These are phyloP conservation scores for Penicillium argentinense DNA, from an alignment of 495 filamentous ascomycete genomes.

Conservation along the genomic window DNA sequence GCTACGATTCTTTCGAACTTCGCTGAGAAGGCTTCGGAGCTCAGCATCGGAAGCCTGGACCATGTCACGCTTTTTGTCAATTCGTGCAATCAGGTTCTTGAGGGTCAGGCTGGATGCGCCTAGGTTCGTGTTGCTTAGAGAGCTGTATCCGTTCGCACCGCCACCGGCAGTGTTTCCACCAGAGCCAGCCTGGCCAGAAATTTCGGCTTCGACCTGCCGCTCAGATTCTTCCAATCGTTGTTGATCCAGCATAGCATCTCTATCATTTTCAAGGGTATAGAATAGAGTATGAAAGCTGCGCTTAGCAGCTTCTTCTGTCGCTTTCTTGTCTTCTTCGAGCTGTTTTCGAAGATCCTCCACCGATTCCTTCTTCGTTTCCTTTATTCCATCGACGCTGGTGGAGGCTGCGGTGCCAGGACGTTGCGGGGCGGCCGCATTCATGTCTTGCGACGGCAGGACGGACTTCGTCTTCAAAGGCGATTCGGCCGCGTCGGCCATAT, in stretches of 20 bases:
- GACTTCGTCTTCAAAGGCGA: conserved; percentile 64
- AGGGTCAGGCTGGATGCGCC: conserved; percentile 95
- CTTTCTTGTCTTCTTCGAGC: conserved; percentile 90
- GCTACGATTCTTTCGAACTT: conserved; percentile 94
- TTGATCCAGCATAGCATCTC: conserved; percentile 95
- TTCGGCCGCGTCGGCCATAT: conserved; percentile 52
- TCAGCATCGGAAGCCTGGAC: conserved; percentile 91
- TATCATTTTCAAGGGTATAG: conserved; percentile 92
- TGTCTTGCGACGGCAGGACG: conserved; percentile 39
- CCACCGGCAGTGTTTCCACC: conserved; percentile 48
- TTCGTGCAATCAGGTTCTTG: conserved; percentile 93
- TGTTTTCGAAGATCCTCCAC: conserved; percentile 89
- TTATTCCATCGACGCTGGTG: conserved; percentile 30
- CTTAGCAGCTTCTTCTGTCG: conserved; percentile 85
- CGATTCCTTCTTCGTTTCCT: conserved; percentile 57
- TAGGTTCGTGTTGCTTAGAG: conserved; percentile 87
- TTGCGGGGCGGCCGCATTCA: conserved; percentile 26
- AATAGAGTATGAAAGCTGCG: conserved; percentile 87
- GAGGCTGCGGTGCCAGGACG: conserved; percentile 30
- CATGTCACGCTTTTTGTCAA: conserved; percentile 85
- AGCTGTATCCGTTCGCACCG: conserved; percentile 66
- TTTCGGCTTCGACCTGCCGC: conserved; percentile 91
- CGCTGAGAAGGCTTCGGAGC: conserved; percentile 86
- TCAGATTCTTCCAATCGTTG: conserved; percentile 96
- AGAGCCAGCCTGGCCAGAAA: conserved; percentile 63